Evolutionary conservation across 176 grass and related monocot species (phyloP).

Genomic region (Bonia amplexicaulis): DNA sequence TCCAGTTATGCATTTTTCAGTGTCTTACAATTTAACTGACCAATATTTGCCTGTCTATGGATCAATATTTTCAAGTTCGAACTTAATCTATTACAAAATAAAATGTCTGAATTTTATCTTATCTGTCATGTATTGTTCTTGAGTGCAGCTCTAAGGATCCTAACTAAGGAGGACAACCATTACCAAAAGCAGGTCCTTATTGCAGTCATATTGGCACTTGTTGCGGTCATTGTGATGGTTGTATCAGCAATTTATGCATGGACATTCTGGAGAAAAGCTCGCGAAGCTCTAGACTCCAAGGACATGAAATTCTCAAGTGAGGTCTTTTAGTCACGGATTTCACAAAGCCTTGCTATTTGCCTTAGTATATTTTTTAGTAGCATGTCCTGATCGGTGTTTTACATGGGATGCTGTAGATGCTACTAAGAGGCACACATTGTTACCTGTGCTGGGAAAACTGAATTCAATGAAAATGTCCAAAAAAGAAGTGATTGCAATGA

Average conservation of each 20-base stretch:
- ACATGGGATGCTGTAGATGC: conserved; percentile 6
- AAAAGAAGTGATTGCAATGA: conserved; percentile 50
- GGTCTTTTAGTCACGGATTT: conserved; percentile 6
- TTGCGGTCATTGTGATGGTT: not conserved
- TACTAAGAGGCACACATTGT: conserved; percentile 32
- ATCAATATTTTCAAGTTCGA: not conserved
- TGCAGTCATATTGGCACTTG: conserved; percentile 25
- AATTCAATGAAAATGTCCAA: conserved; percentile 53
- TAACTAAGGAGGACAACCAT: not conserved
- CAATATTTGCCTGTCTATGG: not conserved
- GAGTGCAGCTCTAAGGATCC: not conserved
- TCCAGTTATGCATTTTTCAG: not conserved
- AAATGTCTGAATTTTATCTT: not conserved
- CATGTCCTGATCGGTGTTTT: not conserved
- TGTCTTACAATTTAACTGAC: not conserved
- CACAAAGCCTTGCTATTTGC: not conserved
- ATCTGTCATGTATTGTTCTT: not conserved
- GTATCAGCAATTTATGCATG: conserved; percentile 25
- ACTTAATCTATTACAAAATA: not conserved
- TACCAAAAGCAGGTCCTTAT: conserved; percentile 17
- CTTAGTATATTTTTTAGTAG: not conserved
- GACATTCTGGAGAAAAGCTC: conserved; percentile 37
- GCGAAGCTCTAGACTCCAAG: conserved; percentile 31
- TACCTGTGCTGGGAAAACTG: conserved; percentile 43
- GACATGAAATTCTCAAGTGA: conserved; percentile 53